Evolutionary conservation across 2,329 filamentous ascomycete genomes (phyloP).

Genomic region (Alternaria ethzedia): DNA sequence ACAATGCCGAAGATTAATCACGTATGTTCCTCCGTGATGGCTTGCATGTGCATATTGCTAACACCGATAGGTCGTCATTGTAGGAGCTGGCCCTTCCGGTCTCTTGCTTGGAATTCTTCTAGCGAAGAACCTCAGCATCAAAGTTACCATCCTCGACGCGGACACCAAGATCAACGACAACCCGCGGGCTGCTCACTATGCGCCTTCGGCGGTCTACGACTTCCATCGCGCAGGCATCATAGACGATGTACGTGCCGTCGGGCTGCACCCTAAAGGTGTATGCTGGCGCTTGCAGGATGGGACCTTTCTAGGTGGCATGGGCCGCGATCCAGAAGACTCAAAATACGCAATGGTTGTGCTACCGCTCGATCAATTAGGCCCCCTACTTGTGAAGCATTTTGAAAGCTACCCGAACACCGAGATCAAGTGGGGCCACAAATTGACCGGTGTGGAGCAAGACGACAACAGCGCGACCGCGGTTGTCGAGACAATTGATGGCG

Average conservation of each 20-base stretch:
- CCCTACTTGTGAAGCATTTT: slow-evolving; percentile 37
- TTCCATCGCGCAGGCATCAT: slow-evolving; percentile 66
- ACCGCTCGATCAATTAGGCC: slow-evolving; percentile 39
- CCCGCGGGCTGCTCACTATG: slow-evolving; percentile 69
- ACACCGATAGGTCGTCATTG: slow-evolving; percentile 35
- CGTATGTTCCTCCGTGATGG: slow-evolving; percentile 19
- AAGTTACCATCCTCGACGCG: slow-evolving; percentile 63
- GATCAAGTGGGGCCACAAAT: slow-evolving; percentile 41
- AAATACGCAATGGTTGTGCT: slow-evolving; percentile 40
- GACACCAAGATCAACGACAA: slow-evolving; percentile 62
- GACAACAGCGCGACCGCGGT: slow-evolving; percentile 36
- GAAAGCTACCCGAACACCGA: slow-evolving; percentile 33
- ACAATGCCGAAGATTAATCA: slow-evolving; percentile 42
- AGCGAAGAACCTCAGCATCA: slow-evolving; percentile 57
- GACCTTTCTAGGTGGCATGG: slow-evolving; percentile 41
- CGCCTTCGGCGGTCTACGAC: slow-evolving; percentile 63
- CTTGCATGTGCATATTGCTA: not conserved
- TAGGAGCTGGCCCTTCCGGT: slow-evolving; percentile 43
- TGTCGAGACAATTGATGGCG: slow-evolving; percentile 32
- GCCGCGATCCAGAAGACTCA: slow-evolving; percentile 35
- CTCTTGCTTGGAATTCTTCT: slow-evolving; percentile 56
- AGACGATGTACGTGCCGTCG: slow-evolving; percentile 54
- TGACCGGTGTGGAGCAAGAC: slow-evolving; percentile 41
- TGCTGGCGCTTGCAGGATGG: slow-evolving; percentile 53
- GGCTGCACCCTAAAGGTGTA: slow-evolving; percentile 52